These are phyloP conservation scores for Arthrobotrys iridis DNA, from an alignment of 2,329 filamentous ascomycete genomes.

Conservation along the genomic window DNA sequence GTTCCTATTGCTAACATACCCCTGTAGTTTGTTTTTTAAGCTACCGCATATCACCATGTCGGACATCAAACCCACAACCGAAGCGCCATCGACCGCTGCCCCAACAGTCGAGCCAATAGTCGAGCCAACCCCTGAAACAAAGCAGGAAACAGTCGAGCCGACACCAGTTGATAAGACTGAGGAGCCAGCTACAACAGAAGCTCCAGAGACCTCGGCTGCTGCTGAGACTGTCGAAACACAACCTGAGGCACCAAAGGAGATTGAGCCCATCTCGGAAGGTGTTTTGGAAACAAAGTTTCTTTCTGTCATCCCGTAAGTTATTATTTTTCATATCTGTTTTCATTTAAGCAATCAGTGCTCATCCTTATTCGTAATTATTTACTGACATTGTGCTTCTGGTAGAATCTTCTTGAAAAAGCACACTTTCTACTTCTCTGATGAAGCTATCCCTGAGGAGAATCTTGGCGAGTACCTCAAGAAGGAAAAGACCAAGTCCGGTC, in stretches of 20 bases:
- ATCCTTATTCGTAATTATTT: too few species aligned
- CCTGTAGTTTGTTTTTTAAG: constrained; percentile 10
- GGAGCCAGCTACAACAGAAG: constrained; percentile 53
- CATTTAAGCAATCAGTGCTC: too few species aligned
- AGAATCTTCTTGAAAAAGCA: constrained; percentile 87
- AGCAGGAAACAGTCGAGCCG: constrained; percentile 52
- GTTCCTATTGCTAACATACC: neutral
- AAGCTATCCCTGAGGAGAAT: constrained; percentile 77
- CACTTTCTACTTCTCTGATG: constrained; percentile 85
- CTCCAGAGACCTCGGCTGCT: constrained; percentile 55
- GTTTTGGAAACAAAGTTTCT: constrained; percentile 45
- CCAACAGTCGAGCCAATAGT: constrained; percentile 54
- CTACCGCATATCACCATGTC: constrained; percentile 55
- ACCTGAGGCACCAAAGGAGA: constrained; percentile 54
- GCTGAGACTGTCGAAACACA: constrained; percentile 64
- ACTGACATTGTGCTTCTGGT: constrained; percentile 56
- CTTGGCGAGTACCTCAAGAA: constrained; percentile 81
- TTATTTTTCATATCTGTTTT: neutral
- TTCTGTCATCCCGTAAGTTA: constrained; percentile 42
- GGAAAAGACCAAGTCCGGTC: constrained; percentile 85
- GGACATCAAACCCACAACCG: constrained; percentile 59
- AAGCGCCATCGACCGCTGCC: constrained; percentile 58
- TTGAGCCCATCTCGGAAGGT: constrained; percentile 60
- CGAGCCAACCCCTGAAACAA: constrained; percentile 54
- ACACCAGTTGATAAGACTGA: constrained; percentile 42